Conservation (phyloP, 176 grass and related monocot species). For the Alloteropsis semialata region DNA sequence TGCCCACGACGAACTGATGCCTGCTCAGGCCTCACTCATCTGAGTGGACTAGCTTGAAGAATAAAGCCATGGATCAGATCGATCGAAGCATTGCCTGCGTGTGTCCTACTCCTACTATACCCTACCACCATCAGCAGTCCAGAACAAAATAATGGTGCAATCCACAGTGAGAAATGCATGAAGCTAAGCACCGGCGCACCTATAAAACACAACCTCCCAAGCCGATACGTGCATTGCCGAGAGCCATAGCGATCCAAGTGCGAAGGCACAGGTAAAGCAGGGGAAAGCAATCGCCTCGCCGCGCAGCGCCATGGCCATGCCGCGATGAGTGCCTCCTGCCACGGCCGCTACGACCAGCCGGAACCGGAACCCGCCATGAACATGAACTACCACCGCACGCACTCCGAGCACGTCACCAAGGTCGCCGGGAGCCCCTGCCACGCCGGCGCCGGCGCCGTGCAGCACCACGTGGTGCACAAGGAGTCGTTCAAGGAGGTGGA, state of each 20-base stretch:
- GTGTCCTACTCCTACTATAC: too few relatives aligned
- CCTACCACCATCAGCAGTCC: not conserved
- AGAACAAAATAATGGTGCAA: not conserved
- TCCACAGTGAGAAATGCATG: not conserved
- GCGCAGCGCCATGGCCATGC: not conserved
- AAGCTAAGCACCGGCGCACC: not conserved
- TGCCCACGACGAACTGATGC: not conserved
- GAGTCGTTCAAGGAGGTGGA: not conserved
- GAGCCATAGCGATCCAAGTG: too few relatives aligned
- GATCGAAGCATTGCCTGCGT: not conserved
- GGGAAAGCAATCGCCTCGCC: not conserved
- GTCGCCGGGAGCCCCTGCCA: not conserved
- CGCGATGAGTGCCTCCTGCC: not conserved
- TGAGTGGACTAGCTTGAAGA: not conserved
- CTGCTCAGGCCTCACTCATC: too few relatives aligned
- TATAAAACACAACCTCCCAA: not conserved
- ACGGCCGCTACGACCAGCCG: not conserved
- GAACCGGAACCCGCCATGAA: not conserved
- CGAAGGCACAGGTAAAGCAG: not conserved
- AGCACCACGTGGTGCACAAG: not conserved
- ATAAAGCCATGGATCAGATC: not conserved
- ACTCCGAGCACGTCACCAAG: not conserved
- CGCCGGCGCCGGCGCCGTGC: not conserved
- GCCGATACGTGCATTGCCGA: not conserved
- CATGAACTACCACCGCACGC: not conserved